Evolutionary conservation across 1,139 yeast genomes (phyloP).

Genomic region (Meyerozyma elateridarum): DNA sequence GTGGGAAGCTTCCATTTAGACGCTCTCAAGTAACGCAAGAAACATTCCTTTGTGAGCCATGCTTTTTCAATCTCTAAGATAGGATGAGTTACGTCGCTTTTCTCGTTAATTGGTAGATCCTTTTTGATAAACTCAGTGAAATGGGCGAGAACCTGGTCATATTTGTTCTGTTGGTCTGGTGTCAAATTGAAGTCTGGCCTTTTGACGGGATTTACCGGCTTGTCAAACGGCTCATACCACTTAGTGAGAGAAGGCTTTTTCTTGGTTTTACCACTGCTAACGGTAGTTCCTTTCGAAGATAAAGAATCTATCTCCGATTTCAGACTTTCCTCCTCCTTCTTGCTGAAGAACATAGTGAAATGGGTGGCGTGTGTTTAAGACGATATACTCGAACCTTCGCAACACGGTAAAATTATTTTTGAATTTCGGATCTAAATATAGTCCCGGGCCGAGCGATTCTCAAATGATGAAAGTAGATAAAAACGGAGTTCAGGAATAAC

Average conservation of each 20-base stretch:
- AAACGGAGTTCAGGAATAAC: too few species aligned
- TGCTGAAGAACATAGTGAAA: constrained; percentile 1
- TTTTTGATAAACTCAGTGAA: constrained; percentile 20
- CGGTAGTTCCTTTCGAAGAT: constrained; percentile 9
- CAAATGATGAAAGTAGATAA: too few species aligned
- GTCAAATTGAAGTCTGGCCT: constrained; percentile 38
- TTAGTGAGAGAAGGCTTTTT: constrained; percentile 20
- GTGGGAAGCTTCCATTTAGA: constrained; percentile 79
- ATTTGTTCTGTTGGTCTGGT: constrained; percentile 53
- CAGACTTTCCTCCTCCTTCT: constrained; percentile 2
- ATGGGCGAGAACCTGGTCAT: constrained; percentile 44
- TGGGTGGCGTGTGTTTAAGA: too few species aligned
- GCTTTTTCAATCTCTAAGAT: constrained; percentile 65
- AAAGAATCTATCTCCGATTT: constrained; percentile 4
- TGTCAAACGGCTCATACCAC: constrained; percentile 37
- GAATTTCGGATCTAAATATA: too few species aligned
- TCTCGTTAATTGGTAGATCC: constrained; percentile 19
- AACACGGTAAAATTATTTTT: too few species aligned
- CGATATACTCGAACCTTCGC: too few species aligned
- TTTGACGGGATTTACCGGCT: constrained; percentile 33
- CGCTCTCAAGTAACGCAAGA: constrained; percentile 82
- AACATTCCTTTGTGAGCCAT: constrained; percentile 89
- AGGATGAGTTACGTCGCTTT: constrained; percentile 28
- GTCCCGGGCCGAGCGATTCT: too few species aligned
- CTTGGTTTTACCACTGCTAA: constrained; percentile 6